A percentile compares a stretch with the other conserved stretches of the same genome.
Conservation (phyloP, 306 rosid species). For the Malus domestica region DNA sequence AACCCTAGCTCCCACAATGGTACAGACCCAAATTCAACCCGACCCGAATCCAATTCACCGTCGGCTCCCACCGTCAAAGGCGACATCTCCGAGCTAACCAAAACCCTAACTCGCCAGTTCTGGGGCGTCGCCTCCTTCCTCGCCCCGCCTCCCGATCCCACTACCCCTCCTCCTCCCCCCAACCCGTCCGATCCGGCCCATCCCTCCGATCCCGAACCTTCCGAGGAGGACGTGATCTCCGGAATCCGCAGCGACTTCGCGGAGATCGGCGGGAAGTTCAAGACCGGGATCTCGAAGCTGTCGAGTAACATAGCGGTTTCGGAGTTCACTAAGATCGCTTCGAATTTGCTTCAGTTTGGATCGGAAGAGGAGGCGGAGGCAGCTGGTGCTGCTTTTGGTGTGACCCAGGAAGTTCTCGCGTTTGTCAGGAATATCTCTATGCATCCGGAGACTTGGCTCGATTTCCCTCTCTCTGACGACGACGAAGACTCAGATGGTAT, state of each 20-base stretch:
- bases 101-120: conserved; percentile 62
- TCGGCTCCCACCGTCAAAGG: conserved; percentile 67
- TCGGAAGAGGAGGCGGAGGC: conserved; percentile 50
- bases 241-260: conserved; percentile 89
- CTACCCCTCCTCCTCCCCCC: neutral
- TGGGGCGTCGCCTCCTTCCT: conserved; percentile 94
- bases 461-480: conserved; percentile 68
- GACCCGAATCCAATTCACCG: conserved; percentile 12
- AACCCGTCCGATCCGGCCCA: conserved; percentile 6
- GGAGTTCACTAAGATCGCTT: conserved; percentile 87
- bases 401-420: conserved; percentile 65
- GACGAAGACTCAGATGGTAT: conserved; percentile 59
- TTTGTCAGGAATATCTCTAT: conserved; percentile 58
- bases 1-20: conserved; percentile 7
- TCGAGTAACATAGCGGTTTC: conserved; percentile 56
- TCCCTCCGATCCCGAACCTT: conserved; percentile 1
- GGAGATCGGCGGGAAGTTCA: conserved; percentile 75
- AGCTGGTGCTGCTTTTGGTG: conserved; percentile 50
- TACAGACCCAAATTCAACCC: conserved; percentile 16
- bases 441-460: conserved; percentile 90
- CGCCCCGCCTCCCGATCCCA: conserved; percentile 66
- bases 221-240: conserved; percentile 67
- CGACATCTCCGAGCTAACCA: conserved; percentile 66
- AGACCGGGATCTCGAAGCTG: conserved; percentile 72
- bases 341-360: conserved; percentile 75